Evolutionary conservation across 2,329 filamentous ascomycete genomes (phyloP).

Genomic region (Nemania sp.): DNA sequence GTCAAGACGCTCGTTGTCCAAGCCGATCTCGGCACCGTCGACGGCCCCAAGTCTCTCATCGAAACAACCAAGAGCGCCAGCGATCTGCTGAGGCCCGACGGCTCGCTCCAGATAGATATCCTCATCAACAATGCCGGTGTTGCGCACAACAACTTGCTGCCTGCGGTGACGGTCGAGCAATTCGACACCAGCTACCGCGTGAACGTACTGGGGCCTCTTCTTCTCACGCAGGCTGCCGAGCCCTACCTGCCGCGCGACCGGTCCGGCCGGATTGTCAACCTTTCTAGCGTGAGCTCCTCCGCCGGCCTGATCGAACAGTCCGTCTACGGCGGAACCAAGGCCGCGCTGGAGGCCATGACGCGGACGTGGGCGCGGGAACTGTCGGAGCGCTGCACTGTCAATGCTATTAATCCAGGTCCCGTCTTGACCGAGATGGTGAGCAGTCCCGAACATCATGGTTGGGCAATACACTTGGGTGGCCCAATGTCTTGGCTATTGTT

Average conservation of each 20-base stretch:
- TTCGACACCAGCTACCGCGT: conserved; percentile 75
- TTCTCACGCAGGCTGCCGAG: conserved; percentile 73
- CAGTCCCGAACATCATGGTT: background rate
- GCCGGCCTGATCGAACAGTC: conserved; percentile 58
- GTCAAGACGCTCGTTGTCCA: conserved; percentile 66
- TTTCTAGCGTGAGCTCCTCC: conserved; percentile 58
- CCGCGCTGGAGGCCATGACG: conserved; percentile 62
- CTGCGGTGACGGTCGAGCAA: conserved; percentile 62
- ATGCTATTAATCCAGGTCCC: conserved; percentile 61
- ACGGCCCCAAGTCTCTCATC: conserved; percentile 63
- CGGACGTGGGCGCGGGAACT: conserved; percentile 62
- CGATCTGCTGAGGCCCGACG: conserved; percentile 47
- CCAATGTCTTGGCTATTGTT: too few species aligned
- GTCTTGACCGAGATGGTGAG: conserved; percentile 45
- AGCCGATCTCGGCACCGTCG: conserved; percentile 69
- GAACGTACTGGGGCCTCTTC: conserved; percentile 80
- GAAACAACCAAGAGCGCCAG: conserved; percentile 57
- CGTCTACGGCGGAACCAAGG: conserved; percentile 62
- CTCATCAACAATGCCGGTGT: conserved; percentile 86
- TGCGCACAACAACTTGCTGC: conserved; percentile 65
- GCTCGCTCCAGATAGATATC: conserved; percentile 73
- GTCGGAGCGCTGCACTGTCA: conserved; percentile 56
- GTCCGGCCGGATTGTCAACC: conserved; percentile 58
- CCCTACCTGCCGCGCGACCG: conserved; percentile 72
- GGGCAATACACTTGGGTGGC: too few species aligned